phyloP scores from a whole-genome alignment of 1,139 yeast genomes.

The Yamadazyma taylorii region DNA sequence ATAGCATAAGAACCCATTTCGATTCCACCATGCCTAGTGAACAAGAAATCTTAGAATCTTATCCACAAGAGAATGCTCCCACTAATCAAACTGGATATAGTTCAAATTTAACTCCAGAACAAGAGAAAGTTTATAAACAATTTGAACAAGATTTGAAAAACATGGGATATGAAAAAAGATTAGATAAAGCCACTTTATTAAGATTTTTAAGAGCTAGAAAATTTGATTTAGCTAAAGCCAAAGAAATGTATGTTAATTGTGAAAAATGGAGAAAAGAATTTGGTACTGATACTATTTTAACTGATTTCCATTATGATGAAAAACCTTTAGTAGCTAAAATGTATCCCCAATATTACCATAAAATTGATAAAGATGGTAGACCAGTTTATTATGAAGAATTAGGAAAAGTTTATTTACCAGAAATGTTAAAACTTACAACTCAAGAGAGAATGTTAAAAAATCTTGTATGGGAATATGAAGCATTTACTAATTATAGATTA shows the following conservation, averaged over 20 bases:
- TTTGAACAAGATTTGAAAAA: slow-evolving; percentile 59
- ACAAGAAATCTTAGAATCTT: slow-evolving; percentile 45
- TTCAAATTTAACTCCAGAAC: slow-evolving; percentile 73
- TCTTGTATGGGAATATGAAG: slow-evolving; percentile 96
- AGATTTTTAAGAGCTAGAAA: slow-evolving; percentile 95
- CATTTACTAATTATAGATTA: slow-evolving; percentile 76
- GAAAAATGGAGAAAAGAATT: slow-evolving; percentile 89
- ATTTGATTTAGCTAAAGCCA: slow-evolving; percentile 79
- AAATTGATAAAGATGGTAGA: slow-evolving; percentile 94
- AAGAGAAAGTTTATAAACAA: slow-evolving; percentile 56
- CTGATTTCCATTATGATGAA: slow-evolving; percentile 86
- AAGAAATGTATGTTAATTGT: slow-evolving; percentile 80
- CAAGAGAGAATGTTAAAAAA: slow-evolving; percentile 96
- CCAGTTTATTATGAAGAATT: slow-evolving; percentile 94
- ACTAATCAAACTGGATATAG: slow-evolving; percentile 72
- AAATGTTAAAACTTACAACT: slow-evolving; percentile 90
- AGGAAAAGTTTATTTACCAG: slow-evolving; percentile 84
- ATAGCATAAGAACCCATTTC: no score
- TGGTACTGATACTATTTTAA: slow-evolving; percentile 82
- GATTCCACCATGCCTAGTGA: slow-evolving; percentile 13
- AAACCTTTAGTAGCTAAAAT: slow-evolving; percentile 84
- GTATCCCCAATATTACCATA: slow-evolving; percentile 97
- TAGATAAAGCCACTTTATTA: slow-evolving; percentile 86
- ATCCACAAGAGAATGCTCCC: slow-evolving; percentile 69
- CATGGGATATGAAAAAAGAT: slow-evolving; percentile 68